Evolutionary conservation across 106 monocot species (phyloP).

Genomic region (Agapanthus africanus): DNA sequence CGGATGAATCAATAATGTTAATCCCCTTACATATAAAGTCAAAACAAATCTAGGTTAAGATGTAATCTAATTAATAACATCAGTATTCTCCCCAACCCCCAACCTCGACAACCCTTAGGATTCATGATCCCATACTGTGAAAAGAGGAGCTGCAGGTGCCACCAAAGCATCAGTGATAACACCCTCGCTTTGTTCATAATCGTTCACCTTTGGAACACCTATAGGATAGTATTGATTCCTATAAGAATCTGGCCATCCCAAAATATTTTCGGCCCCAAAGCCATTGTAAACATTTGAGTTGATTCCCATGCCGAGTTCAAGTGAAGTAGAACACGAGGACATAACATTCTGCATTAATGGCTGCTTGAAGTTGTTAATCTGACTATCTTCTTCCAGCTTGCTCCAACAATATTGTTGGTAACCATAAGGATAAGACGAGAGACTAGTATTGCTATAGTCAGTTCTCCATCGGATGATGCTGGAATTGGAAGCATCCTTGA

Average conservation of each 20-base stretch:
- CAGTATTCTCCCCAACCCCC: neutral
- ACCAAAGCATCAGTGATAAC: conserved; percentile 14
- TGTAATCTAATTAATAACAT: neutral
- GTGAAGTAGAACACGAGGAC: conserved; percentile 12
- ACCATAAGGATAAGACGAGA: no score
- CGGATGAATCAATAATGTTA: neutral
- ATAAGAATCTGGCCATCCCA: conserved; percentile 15
- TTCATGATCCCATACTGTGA: conserved; percentile 48
- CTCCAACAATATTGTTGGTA: no score
- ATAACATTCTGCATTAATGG: no score
- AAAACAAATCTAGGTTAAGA: neutral
- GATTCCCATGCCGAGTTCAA: neutral
- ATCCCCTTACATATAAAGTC: neutral
- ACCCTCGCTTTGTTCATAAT: no score
- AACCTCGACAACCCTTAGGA: neutral
- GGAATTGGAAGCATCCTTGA: conserved; percentile 53
- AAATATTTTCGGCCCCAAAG: conserved; percentile 8
- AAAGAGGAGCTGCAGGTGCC: conserved; percentile 27
- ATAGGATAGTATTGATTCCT: neutral
- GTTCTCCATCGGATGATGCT: no score
- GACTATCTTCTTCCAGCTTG: no score
- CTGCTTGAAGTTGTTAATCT: no score
- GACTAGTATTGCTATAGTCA: no score
- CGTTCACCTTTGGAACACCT: no score
- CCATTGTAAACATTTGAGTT: conserved; percentile 17